phyloP scores from a whole-genome alignment of 306 rosid genomes.

The Inga laurina region DNA sequence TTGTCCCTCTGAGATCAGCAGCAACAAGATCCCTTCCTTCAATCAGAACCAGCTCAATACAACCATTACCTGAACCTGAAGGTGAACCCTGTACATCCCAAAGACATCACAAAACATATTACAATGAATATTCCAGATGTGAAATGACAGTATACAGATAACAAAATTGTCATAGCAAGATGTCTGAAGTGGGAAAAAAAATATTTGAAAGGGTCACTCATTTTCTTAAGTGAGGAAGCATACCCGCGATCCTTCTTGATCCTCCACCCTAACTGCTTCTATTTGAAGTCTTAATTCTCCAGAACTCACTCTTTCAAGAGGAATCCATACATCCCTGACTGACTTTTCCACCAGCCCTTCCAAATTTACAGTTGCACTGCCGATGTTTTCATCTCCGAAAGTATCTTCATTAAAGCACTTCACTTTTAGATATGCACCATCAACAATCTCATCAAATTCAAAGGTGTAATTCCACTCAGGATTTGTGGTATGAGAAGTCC shows the following conservation, averaged over 20 bases:
- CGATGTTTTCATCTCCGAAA: slow-evolving; percentile 81
- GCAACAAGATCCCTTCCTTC: slow-evolving; percentile 92
- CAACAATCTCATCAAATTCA: slow-evolving; percentile 87
- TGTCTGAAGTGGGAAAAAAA: background rate
- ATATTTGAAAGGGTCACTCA: slow-evolving; percentile 17
- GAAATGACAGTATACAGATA: slow-evolving; percentile 20
- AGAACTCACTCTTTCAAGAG: slow-evolving; percentile 87
- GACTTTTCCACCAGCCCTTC: slow-evolving; percentile 82
- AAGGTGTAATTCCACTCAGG: slow-evolving; percentile 78
- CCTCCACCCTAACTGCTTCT: slow-evolving; percentile 70
- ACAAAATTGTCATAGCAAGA: background rate
- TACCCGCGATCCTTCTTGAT: slow-evolving; percentile 81
- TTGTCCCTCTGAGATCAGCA: slow-evolving; percentile 97
- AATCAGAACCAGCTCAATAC: slow-evolving; percentile 86
- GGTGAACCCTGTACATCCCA: slow-evolving; percentile 58
- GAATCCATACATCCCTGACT: slow-evolving; percentile 84
- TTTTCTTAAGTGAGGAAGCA: slow-evolving; percentile 33
- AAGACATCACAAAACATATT: slow-evolving; percentile 13
- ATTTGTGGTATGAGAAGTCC: slow-evolving; percentile 49
- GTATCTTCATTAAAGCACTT: slow-evolving; percentile 70
- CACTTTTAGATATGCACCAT: slow-evolving; percentile 79
- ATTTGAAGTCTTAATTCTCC: slow-evolving; percentile 91
- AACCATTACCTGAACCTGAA: slow-evolving; percentile 52
- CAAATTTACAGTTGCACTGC: slow-evolving; percentile 89
- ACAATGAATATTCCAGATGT: slow-evolving; percentile 9